Evolutionary conservation across 2,329 filamentous ascomycete genomes (phyloP).

Genomic region (Paramyrothecium sp.): DNA sequence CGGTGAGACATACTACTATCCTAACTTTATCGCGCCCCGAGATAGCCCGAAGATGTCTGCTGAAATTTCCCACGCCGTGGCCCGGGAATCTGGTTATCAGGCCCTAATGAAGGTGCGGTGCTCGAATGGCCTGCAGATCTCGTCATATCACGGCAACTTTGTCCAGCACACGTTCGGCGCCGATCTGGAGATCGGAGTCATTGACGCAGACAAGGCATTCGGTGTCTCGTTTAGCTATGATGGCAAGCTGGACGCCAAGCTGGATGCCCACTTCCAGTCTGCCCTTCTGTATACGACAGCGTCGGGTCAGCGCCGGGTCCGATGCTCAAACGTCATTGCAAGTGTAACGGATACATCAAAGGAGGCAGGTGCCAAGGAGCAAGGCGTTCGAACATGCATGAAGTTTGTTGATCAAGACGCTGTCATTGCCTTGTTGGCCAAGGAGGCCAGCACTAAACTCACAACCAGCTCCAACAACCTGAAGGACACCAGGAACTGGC

Average conservation of each 20-base stretch:
- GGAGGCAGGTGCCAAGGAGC: constrained; percentile 34
- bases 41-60: constrained; percentile 81
- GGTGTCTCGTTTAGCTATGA: constrained; percentile 92
- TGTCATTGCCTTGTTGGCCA: constrained; percentile 82
- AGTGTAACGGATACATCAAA: constrained; percentile 72
- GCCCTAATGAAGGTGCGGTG: constrained; percentile 98
- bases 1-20: constrained; percentile 94
- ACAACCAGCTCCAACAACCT: constrained; percentile 66
- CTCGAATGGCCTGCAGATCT: constrained; percentile 91
- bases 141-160: constrained; percentile 95
- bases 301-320: constrained; percentile 81
- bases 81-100: constrained; percentile 90
- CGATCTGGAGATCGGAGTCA: constrained; percentile 87
- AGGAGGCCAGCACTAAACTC: constrained; percentile 89
- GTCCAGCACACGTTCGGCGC: constrained; percentile 93
- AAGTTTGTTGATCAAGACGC: constrained; percentile 96
- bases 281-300: constrained; percentile 93
- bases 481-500: constrained; percentile 78
- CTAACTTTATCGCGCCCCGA: constrained; percentile 87
- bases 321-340: constrained; percentile 91
- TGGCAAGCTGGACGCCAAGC: constrained; percentile 92
- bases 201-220: constrained; percentile 92
- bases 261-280: constrained; percentile 96
- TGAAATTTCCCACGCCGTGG: constrained; percentile 84
- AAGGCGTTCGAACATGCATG: constrained; percentile 75